Evolutionary conservation across 306 rosid genomes (phyloP).

Genomic region (Acacia crassicarpa): DNA sequence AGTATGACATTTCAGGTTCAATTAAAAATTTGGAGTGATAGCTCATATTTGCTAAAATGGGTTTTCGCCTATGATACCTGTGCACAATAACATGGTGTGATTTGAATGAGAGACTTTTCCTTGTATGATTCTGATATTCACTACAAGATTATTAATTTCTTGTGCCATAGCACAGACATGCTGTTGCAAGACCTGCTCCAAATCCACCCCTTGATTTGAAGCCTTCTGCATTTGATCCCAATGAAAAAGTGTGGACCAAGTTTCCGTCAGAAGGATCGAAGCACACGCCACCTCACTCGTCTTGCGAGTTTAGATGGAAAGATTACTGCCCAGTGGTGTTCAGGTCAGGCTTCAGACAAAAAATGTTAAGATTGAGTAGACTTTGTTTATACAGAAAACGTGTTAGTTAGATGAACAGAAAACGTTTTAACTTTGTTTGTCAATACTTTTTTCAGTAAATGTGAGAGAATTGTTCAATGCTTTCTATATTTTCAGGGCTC

Average conservation of each 20-base stretch:
- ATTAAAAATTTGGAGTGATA: not conserved
- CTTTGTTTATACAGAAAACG: not conserved
- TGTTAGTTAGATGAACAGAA: not conserved
- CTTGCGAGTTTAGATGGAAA: constrained; percentile 92
- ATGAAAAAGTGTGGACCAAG: constrained; percentile 93
- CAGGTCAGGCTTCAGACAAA: constrained; percentile 53
- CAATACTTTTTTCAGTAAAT: not conserved
- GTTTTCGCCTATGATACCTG: not conserved
- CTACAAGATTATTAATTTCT: constrained; percentile 49
- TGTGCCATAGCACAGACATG: constrained; percentile 95
- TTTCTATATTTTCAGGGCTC: constrained; percentile 68
- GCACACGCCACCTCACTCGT: constrained; percentile 90
- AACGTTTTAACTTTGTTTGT: constrained; percentile 7
- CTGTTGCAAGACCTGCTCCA: constrained; percentile 99
- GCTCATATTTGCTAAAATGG: not conserved
- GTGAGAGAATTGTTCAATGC: constrained; percentile 10
- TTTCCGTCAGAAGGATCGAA: constrained; percentile 99
- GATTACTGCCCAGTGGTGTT: constrained; percentile 98
- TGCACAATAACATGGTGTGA: not conserved
- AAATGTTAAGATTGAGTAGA: not conserved
- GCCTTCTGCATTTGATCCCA: constrained; percentile 90
- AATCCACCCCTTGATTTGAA: constrained; percentile 80
- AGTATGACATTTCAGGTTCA: not conserved
- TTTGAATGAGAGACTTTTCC: not conserved
- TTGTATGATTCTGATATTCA: constrained; percentile 44